Evolutionary conservation across 2,329 filamentous ascomycete species (phyloP).

Genomic region (Neonectria ditissima): DNA sequence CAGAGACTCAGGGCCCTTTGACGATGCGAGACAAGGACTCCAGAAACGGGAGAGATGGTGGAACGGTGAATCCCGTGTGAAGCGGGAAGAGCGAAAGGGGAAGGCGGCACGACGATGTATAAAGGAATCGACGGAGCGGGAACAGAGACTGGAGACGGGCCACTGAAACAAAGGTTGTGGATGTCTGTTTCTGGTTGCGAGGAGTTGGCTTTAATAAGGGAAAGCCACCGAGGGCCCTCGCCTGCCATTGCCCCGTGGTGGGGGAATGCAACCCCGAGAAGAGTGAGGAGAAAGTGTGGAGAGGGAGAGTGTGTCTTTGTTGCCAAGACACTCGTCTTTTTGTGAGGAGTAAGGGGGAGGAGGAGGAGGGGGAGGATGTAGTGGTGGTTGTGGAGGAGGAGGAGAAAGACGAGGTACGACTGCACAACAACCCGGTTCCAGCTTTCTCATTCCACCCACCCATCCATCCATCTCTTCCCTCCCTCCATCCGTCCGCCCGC

Average conservation of each 20-base stretch:
- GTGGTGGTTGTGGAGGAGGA: background rate
- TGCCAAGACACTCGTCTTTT: conserved; percentile 28
- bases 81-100: conserved; percentile 27
- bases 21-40: conserved; percentile 39
- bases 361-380: background rate
- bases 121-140: conserved; percentile 19
- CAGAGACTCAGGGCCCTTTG: conserved; percentile 21
- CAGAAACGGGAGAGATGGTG: conserved; percentile 43
- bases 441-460: conserved; percentile 9
- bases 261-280: conserved; percentile 27
- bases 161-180: conserved; percentile 7
- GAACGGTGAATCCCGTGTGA: conserved; percentile 39
- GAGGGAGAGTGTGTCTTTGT: conserved; percentile 24
- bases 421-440: conserved; percentile 8
- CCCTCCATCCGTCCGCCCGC: conserved; percentile 39
- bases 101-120: conserved; percentile 11
- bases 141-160: conserved; percentile 9
- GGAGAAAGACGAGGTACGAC: conserved; percentile 1
- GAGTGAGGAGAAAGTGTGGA: conserved; percentile 33
- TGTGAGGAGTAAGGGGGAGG: conserved; percentile 3
- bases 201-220: conserved; percentile 37
- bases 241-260: conserved; percentile 27
- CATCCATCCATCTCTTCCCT: no score
- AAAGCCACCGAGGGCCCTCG: conserved; percentile 11
- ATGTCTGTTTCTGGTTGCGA: background rate